These are phyloP conservation scores for Tylopilus intermedius DNA, from an alignment of 768 basidiomycete species.

Conservation along the genomic window DNA sequence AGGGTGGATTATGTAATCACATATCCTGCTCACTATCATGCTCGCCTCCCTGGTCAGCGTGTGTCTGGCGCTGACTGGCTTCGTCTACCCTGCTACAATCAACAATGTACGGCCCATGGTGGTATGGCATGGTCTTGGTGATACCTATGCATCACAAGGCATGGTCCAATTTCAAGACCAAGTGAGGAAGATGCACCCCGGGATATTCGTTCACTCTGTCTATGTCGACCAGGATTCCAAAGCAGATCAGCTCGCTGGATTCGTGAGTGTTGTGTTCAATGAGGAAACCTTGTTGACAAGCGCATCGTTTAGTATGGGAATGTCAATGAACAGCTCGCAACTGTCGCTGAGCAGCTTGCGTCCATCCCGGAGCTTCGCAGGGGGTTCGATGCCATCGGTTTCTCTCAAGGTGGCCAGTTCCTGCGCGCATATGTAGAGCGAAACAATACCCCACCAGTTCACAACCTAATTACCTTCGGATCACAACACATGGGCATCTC, in stretches of 20 bases:
- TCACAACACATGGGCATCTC: constrained; percentile 85
- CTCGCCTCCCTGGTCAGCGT: constrained; percentile 3
- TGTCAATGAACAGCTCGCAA: constrained; percentile 61
- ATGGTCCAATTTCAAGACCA: constrained; percentile 60
- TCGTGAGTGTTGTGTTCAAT: constrained; percentile 46
- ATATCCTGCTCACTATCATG: constrained; percentile 7
- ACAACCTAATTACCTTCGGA: constrained; percentile 84
- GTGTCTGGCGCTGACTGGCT: constrained; percentile 13
- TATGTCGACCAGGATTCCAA: constrained; percentile 59
- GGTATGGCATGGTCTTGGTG: constrained; percentile 81
- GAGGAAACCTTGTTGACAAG: constrained; percentile 3
- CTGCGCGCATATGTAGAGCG: constrained; percentile 79
- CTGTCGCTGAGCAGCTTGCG: constrained; percentile 61
- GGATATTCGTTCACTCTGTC: constrained; percentile 73
- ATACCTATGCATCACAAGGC: constrained; percentile 67
- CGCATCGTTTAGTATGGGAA: constrained; percentile 60
- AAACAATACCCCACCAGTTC: constrained; percentile 65
- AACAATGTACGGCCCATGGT: constrained; percentile 50
- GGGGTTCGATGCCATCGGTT: constrained; percentile 85
- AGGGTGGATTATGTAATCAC: constrained; percentile 5
- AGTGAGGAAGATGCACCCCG: constrained; percentile 62
- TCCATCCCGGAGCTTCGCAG: constrained; percentile 55
- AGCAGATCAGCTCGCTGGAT: constrained; percentile 63
- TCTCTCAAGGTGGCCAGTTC: constrained; percentile 89
- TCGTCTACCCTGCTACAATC: constrained; percentile 12